Conservation (phyloP, 768 basidiomycete species). For the Podaxis sp. region DNA sequence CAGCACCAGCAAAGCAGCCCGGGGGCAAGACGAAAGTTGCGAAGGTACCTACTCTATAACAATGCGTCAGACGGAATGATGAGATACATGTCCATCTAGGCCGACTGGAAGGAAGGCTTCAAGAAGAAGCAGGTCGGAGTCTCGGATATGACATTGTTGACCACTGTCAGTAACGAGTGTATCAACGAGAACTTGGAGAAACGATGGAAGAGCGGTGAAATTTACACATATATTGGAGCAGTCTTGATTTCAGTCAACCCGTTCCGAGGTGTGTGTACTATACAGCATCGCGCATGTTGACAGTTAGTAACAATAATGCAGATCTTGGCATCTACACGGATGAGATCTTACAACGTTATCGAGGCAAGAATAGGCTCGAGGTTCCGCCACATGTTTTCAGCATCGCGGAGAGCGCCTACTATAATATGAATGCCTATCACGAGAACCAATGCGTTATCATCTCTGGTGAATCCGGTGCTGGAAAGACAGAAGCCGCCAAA, state of each 20-base stretch:
- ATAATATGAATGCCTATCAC: conserved; percentile 99
- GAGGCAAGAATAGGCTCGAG: conserved; percentile 96
- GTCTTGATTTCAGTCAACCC: conserved; percentile 99
- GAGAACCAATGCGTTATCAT: conserved; percentile 99
- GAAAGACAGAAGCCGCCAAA: conserved; percentile 99
- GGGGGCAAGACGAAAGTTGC: conserved; percentile 64
- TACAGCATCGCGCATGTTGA: neutral
- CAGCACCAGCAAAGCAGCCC: conserved; percentile 61
- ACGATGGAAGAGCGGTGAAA: conserved; percentile 92
- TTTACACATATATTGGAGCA: conserved; percentile 99
- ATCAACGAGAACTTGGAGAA: conserved; percentile 98
- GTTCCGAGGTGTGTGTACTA: conserved; percentile 66
- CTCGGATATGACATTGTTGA: conserved; percentile 96
- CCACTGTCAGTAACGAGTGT: conserved; percentile 95
- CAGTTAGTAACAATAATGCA: conserved; percentile 29
- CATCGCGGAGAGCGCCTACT: conserved; percentile 96
- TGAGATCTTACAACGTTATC: conserved; percentile 79
- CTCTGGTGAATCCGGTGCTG: conserved; percentile 97
- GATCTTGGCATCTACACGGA: conserved; percentile 99
- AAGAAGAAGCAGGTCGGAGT: conserved; percentile 99
- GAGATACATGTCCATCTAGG: conserved; percentile 46
- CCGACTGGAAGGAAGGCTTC: conserved; percentile 99
- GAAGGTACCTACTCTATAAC: conserved; percentile 50
- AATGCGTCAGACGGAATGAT: conserved; percentile 14
- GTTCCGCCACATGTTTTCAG: conserved; percentile 97